phyloP scores from a whole-genome alignment of 768 basidiomycete species.

The Hericium erinaceus region DNA sequence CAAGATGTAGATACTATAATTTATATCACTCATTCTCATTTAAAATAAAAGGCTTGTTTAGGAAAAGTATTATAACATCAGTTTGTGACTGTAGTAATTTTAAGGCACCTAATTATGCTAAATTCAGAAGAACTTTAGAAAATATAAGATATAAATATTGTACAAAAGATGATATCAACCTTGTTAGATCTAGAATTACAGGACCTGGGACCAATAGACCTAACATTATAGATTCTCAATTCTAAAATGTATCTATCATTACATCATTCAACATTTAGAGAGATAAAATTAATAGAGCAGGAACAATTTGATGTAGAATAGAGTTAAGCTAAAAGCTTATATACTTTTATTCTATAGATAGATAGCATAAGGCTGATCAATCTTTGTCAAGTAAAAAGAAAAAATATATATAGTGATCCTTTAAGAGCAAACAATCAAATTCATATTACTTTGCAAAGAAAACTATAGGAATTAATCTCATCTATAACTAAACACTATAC shows the following conservation, averaged over 20 bases:
- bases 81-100: conserved; percentile 12
- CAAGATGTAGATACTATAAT: neutral
- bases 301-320: conserved; percentile 22
- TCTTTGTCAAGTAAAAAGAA: too few species aligned
- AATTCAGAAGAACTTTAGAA: conserved; percentile 22
- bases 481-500: too few species aligned
- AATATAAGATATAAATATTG: too few species aligned
- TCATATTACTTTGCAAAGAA: too few species aligned
- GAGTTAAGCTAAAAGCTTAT: conserved; percentile 21
- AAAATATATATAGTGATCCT: too few species aligned
- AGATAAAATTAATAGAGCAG: conserved; percentile 28
- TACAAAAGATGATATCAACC: conserved; percentile 26
- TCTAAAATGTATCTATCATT: conserved; percentile 27
- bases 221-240: conserved; percentile 13
- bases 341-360: conserved; percentile 21
- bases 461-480: too few species aligned
- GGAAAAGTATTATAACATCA: conserved; percentile 14
- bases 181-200: conserved; percentile 21
- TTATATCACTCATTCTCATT: neutral
- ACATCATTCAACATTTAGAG: too few species aligned
- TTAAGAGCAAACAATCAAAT: too few species aligned
- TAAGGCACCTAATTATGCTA: conserved; percentile 17
- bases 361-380: too few species aligned
- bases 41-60: conserved; percentile 4
- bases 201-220: conserved; percentile 4